Conservation (phyloP, 2,329 filamentous ascomycete species). For the Xylariomycetidae sp. region DNA sequence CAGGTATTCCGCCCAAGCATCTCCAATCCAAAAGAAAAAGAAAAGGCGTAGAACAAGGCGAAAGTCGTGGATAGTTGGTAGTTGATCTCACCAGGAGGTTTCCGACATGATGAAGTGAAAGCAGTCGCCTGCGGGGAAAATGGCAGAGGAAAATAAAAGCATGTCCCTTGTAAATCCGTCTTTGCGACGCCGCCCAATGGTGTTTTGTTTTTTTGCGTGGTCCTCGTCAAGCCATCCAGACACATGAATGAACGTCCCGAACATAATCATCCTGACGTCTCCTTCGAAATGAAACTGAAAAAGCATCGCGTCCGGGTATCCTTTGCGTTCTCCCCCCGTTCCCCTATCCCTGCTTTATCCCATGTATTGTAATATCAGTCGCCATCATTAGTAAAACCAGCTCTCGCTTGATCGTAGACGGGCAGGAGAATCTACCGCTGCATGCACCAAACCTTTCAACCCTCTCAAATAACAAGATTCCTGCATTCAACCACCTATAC, state of each 20-base stretch:
- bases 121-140: conserved; percentile 14
- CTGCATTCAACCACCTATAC: too few species aligned
- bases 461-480: too few species aligned
- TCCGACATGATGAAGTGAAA: conserved; percentile 18
- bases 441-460: too few species aligned
- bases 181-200: conserved; percentile 26
- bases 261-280: conserved; percentile 13
- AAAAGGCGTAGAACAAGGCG: conserved; percentile 17
- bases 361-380: too few species aligned
- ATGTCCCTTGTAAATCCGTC: conserved; percentile 21
- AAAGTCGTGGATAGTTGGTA: too few species aligned
- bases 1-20: conserved; percentile 20
- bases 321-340: conserved; percentile 21
- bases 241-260: conserved; percentile 14
- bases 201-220: too few species aligned
- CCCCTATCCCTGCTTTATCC: conserved; percentile 16
- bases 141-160: conserved; percentile 14
- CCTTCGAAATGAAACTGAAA: conserved; percentile 18
- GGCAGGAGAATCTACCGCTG: too few species aligned
- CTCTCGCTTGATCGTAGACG: conserved; percentile 21
- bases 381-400: conserved; percentile 12
- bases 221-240: conserved; percentile 11
- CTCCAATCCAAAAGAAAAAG: conserved; percentile 13
- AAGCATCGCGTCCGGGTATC: conserved; percentile 26
- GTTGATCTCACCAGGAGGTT: conserved; percentile 19